phyloP scores from a whole-genome alignment of 805 yeast species.

The Teunomyces atbi region DNA sequence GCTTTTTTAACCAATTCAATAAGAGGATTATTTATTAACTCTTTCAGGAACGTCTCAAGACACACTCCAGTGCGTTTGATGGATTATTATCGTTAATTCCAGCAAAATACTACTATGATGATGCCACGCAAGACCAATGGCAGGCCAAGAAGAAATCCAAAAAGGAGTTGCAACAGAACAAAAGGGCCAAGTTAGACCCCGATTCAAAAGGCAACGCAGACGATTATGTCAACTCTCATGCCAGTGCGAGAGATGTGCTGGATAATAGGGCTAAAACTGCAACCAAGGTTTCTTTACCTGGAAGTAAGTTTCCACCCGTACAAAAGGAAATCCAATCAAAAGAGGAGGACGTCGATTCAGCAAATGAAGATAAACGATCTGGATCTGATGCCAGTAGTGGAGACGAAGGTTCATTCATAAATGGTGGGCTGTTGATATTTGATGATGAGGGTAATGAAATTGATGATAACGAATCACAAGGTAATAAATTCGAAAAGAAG shows the following conservation, averaged over 20 bases:
- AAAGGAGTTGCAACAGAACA: slow-evolving; percentile 58
- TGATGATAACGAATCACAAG: slow-evolving; percentile 7
- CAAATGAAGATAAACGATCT: slow-evolving; percentile 13
- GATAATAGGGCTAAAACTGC: slow-evolving; percentile 55
- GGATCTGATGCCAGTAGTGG: slow-evolving; percentile 23
- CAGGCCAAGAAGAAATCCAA: slow-evolving; percentile 74
- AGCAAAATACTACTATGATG: slow-evolving; percentile 91
- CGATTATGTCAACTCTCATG: slow-evolving; percentile 38
- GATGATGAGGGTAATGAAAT: slow-evolving; percentile 71
- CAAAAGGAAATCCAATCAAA: slow-evolving; percentile 20
- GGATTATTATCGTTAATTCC: slow-evolving; percentile 89
- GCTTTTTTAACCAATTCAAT: not conserved
- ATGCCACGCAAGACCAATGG: slow-evolving; percentile 89
- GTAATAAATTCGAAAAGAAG: slow-evolving; percentile 6
- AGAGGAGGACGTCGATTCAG: slow-evolving; percentile 11
- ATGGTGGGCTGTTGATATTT: slow-evolving; percentile 44
- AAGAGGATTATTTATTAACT: slow-evolving; percentile 19
- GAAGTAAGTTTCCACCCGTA: slow-evolving; percentile 12
- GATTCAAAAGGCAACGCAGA: slow-evolving; percentile 43
- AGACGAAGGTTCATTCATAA: slow-evolving; percentile 12
- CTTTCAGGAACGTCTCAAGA: slow-evolving; percentile 66
- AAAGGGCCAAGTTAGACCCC: slow-evolving; percentile 76
- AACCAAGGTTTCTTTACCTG: slow-evolving; percentile 43
- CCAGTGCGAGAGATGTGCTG: slow-evolving; percentile 61
- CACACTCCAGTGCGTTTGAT: slow-evolving; percentile 79